phyloP scores from a whole-genome alignment of 2,329 filamentous ascomycete species.

The Emergomyces africanus region DNA sequence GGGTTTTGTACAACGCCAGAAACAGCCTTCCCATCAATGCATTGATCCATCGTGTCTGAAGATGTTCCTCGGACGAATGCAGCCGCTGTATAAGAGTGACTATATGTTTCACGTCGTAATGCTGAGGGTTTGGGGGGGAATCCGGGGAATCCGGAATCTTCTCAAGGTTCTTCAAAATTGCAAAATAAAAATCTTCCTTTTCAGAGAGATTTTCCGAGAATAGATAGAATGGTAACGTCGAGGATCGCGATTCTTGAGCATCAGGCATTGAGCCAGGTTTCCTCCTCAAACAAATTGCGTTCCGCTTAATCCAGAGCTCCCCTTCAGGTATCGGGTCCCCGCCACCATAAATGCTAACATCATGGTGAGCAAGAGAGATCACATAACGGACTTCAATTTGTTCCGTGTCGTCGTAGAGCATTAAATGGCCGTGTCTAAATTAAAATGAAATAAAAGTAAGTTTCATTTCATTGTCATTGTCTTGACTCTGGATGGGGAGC shows the following conservation, averaged over 20 bases:
- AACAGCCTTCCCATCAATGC: slow-evolving; percentile 81
- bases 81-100: slow-evolving; percentile 80
- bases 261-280: slow-evolving; percentile 43
- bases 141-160: slow-evolving; percentile 46
- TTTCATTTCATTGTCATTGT: slow-evolving; percentile 3
- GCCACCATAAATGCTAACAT: slow-evolving; percentile 72
- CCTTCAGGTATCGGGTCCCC: slow-evolving; percentile 70
- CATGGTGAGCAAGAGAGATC: slow-evolving; percentile 77
- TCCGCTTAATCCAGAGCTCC: slow-evolving; percentile 90
- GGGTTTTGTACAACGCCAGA: slow-evolving; percentile 72
- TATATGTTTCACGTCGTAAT: slow-evolving; percentile 74
- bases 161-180: slow-evolving; percentile 73
- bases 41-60: slow-evolving; percentile 89
- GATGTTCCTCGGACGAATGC: slow-evolving; percentile 81
- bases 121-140: slow-evolving; percentile 54
- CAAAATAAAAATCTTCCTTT: slow-evolving; percentile 98
- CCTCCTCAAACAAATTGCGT: slow-evolving; percentile 70
- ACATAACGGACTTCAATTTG: slow-evolving; percentile 95
- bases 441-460: background rate
- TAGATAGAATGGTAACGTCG: slow-evolving; percentile 76
- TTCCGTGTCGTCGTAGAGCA: slow-evolving; percentile 93
- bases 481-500: background rate
- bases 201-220: slow-evolving; percentile 93
- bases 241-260: slow-evolving; percentile 28
- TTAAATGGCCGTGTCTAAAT: slow-evolving; percentile 77